A percentile compares a stretch with the other conserved stretches of the same genome.
Evolutionary conservation across 192 early-diverging fungal species (phyloP).

Genomic region (Mortierella hygrophila): DNA sequence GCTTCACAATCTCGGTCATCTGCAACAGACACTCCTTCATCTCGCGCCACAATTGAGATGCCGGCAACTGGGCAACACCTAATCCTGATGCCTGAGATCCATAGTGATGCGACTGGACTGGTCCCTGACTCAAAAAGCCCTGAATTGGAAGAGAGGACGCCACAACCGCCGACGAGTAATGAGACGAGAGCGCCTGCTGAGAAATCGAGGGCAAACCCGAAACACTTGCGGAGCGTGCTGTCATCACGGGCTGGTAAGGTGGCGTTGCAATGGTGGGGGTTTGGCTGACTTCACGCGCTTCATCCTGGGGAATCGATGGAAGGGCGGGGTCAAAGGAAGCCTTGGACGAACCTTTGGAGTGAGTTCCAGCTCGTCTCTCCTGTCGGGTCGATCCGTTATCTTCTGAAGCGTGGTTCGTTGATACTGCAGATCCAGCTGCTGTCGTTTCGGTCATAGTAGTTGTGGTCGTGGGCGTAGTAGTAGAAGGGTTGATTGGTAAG

Average conservation of each 20-base stretch:
- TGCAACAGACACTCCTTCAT: slow-evolving; percentile 48
- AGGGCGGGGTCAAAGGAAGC: slow-evolving; percentile 36
- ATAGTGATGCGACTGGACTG: slow-evolving; percentile 3
- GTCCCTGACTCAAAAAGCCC: slow-evolving; percentile 22
- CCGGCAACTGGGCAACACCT: background rate
- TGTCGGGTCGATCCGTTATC: slow-evolving; percentile 3
- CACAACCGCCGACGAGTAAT: background rate
- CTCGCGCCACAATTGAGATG: slow-evolving; percentile 39
- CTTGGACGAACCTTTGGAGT: slow-evolving; percentile 40
- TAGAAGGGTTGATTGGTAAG: slow-evolving; percentile 23
- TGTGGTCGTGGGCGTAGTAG: background rate
- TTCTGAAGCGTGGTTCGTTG: background rate
- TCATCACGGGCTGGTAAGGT: slow-evolving; percentile 35
- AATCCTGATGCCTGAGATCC: slow-evolving; percentile 1
- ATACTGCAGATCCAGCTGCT: slow-evolving; percentile 1
- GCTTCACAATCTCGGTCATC: slow-evolving; percentile 54
- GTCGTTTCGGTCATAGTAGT: background rate
- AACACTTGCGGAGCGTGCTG: slow-evolving; percentile 30
- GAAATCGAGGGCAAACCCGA: slow-evolving; percentile 23
- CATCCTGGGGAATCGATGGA: slow-evolving; percentile 46
- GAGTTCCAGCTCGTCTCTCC: slow-evolving; percentile 28
- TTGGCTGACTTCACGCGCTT: slow-evolving; percentile 5
- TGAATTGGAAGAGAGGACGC: slow-evolving; percentile 39
- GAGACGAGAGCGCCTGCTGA: background rate
- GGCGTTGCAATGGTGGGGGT: background rate